Base-by-base conservation (phyloP, 1,284 basidiomycete species). In the Malassezia globosa region DNA sequence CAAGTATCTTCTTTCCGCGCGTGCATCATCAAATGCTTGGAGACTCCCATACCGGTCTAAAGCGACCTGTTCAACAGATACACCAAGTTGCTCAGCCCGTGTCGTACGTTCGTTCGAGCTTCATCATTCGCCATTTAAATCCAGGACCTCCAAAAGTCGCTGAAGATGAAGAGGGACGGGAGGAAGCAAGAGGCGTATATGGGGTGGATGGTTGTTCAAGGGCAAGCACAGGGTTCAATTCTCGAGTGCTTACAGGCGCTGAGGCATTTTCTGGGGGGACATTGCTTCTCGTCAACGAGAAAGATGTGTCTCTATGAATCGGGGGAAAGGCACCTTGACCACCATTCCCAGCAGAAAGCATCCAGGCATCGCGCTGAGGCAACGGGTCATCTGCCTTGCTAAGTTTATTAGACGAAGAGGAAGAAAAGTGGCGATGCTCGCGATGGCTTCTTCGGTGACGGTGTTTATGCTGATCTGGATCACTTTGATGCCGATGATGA, bases 41-140 rank as follows among this genome's bases (percentile, higher is more conserved):
- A 90, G 29, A 13, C 37, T 57, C 21, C 56, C 63, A 46, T 67
- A 69, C 23, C 64, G 52, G 40, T 96, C 92, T 22, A 87, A 60
- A 0, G 85, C 92, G 19, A 96, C 80, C 46, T 89, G 82, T 64
- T 88, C 83, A 1, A 92, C 72, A 0, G 81, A 63, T 18, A 79
- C 75, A 60, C 66, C 64, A 19, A 90, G 87, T 64, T 92, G 87
- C 55, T 88, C 82, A 0, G 85, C 87, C n/a, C 4, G 84, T 80
- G 71, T 96, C 90, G 68, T 85, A 88, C 1, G 88, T 82, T 11
- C 86, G 78, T 29, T 83, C 81, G 1, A 97, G 79, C 69, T 90
- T 89, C 82, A 87, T 89, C 90, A 96, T 95, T 19, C 92, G 81
- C 92, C 92, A 97, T 66, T 83, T 82, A 14, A 86, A 87, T 8